Base-by-base conservation (phyloP, 495 filamentous ascomycete species). In the Penicillium desertorum region DNA sequence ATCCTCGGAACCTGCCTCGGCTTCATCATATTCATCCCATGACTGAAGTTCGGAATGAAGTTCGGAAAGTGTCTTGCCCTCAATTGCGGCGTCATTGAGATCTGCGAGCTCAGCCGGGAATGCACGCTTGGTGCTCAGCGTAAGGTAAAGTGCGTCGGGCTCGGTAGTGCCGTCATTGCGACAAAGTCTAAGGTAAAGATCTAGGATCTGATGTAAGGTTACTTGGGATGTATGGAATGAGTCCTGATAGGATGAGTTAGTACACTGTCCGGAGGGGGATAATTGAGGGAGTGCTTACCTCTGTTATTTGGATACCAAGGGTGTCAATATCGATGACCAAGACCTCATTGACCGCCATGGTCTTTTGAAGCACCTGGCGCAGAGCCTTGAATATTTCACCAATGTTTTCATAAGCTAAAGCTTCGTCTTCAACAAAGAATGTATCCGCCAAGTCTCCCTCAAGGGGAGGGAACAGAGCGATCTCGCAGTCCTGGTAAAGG, bases 361-460 rank as follows among this genome's bases (percentile, higher is more conserved):
- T 88, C 19, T 87, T 79, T 29, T 76, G 74, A 56, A 96, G 82
- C 7, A 91, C 80, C 25, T 77, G 68, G 42, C 89, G 86, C 58
- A 90, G 81, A 32, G 81, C 82, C 41, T 76, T 65, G 48, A 96
- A 78, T 20, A 96, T 75, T 32, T 81, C 76, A 22, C 71, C 67
- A 27, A 96, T 71, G 16, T 76, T 75, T 19, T 80, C 65, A 46
- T 85, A 79, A 16, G 85, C 77, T 1, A 88, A 73, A 22, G 77
- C 74, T 59, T 83, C 79, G 62, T 92, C 86, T 55, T 85, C 77
- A 12, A 96, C 79, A 51, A 96, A 89, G 62, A 84, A 95, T 10
- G 82, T 82, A 46, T 89, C 84, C 0, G 86, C 78, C 51, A 84
- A 82, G 58, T 89, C 84, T 37, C 83, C 79, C 56, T 83, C 77